Evolutionary conservation across 129 eudicot species (phyloP), one percentile per base, ranked within the genome.

Genomic region (Tagetes erecta): DNA sequence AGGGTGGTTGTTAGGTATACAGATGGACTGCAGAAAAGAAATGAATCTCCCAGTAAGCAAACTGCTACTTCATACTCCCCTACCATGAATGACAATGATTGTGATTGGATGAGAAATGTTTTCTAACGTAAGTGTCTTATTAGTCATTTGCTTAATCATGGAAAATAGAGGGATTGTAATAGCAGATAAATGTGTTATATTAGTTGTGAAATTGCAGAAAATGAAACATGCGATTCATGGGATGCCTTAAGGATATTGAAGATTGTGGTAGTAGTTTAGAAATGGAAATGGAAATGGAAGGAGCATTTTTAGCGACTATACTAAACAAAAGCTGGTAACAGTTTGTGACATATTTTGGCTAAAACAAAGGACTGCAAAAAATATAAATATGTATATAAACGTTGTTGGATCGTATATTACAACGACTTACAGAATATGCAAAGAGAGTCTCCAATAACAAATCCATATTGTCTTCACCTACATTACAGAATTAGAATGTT

Each of bases 401-500:
- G 55, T 13, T 31, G 40, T 37, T 14, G 34, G n/a, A 33, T 36
- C 20, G 8, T 75, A 50, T 12, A 39, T 64, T 37, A 8, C 65
- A 27, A 46, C 42, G 68, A 83, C 95, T 90, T 88, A 94, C 99
- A 41, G 91, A 59, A 47, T 85, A 85, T 60, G 86, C 79, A 81
- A 85, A 82, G 51, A 94, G 88, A 53, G 93, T 66, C 85, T 94
- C 99, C 88, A 94, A 73, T 73, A 94, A 62, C 60, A 86, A 72
- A 33, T 88, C 97, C 77, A 86, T 52, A 80, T 94, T 83, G 41
- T 78, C 92, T 82, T 88, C 96, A 36, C 99, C 99, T 94, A 75
- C 68, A 69, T 71, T 68, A 64, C 39, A 76, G 14, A 68, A 71
- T 37, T 70, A 73, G 37, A 49, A 39, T 34, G 50, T 3, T 3